Evolutionary conservation across 768 basidiomycete species (phyloP), one percentile per base, ranked within the genome.

Genomic region (Lactifluus volemus): DNA sequence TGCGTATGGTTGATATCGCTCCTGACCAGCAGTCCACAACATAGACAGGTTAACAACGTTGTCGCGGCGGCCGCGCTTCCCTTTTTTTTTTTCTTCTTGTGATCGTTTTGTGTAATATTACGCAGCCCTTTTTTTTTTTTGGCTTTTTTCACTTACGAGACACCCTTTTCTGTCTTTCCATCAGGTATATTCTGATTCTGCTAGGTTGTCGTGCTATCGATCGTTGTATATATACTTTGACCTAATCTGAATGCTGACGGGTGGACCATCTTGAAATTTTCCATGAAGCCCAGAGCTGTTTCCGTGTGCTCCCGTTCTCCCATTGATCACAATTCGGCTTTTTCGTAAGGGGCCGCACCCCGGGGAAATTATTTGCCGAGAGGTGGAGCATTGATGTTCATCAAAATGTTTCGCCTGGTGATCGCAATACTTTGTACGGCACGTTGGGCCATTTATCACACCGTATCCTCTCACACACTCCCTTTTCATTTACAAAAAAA

Each of bases 1-100:
- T 93, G 21, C 76, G 75, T n/a, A 63, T 83, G 58, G 70, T 77
- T 2, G 85, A 86, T 50, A 80, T 84, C 48, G 78, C 65, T 29
- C 65, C 65, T 10, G 58, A 60, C 7, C 63, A 66, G 39, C 63
- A 59, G 48, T 5, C 54, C 7, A 21, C 64, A 30, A 30, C 61
- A 42, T 63, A 63, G 57, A 48, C 21, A 11, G 15, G 30, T 4
- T 6, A n/a, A 21, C 10, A 57, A 38, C 2, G 14, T 34, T 50
- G 53, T 63, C 38, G 38, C 17, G 49, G 38, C 49, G 42, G 19
- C 17, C 25, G 34, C 2, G 25, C 14, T 39, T 44, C 21, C 4
- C 1, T 34, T 36, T 11, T 29, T 39, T 3, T 49, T n/a, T 36
- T 19, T 10, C 25, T 25, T 49, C 41, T 49, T 53, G 10, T 21